Evolutionary conservation across 2,329 filamentous ascomycete species (phyloP), one percentile per base, ranked within the genome.

Genomic region (Arthrobotrys pseudoclavata): DNA sequence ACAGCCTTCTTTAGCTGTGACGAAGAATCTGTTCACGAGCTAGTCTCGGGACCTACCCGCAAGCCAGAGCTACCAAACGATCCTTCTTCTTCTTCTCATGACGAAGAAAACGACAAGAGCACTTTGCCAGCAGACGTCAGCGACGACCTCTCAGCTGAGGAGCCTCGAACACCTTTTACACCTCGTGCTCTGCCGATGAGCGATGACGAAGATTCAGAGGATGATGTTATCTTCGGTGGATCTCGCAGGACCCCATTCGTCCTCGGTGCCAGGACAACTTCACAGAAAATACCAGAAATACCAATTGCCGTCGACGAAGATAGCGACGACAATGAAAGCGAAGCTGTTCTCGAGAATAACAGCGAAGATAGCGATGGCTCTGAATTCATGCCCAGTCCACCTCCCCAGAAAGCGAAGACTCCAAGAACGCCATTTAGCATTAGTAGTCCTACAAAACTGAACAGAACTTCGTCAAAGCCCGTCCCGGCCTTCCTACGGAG

Each of bases 1-100:
- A 71, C 74, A 3, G 45, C 34, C 3, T 77, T 71, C 53, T 77
- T 77, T 34, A 71, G 67, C 2, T 77, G 74, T 45, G 53, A 57
- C 9, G 53, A 61, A 3, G 74, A 71, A 9, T 66, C 64, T 20
- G 20, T 55, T 12, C 13, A 42, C 7, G 66, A 60, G n/a, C n/a
- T n/a, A n/a, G n/a, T n/a, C n/a, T n/a, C n/a, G n/a, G n/a, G n/a
- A n/a, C n/a, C n/a, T n/a, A n/a, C n/a, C n/a, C n/a, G n/a, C n/a
- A n/a, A n/a, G 24, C 26, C 15, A 4, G 20, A 76, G 42, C 15
- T 20, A 40, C 10, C 18, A 18, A 22, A 37, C 7, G 24, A 20
- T 20, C 37, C 31, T 18, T 22, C 20, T 15, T 2, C 31, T n/a
- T n/a, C n/a, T n/a, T n/a, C n/a, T n/a, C n/a, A 48, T 15, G 47